phyloP scores from a whole-genome alignment of 2,329 filamentous ascomycete genomes.

The Penicillium aurantiogriseum region DNA sequence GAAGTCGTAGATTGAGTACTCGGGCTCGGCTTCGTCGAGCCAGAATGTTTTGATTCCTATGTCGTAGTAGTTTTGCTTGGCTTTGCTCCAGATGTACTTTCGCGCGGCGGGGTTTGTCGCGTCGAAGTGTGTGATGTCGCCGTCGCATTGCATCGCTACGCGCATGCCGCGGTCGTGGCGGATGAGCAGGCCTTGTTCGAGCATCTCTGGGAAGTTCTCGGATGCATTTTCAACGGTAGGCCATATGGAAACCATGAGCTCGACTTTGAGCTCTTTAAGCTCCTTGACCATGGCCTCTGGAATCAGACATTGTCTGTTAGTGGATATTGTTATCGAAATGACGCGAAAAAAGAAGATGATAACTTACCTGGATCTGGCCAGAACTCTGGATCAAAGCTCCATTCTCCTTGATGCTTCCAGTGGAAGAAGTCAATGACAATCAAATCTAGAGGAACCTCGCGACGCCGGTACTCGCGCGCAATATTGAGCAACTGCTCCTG shows the following conservation, averaged over 20 bases:
- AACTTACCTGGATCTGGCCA: constrained; percentile 61
- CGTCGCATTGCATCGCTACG: constrained; percentile 59
- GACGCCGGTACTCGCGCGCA: constrained; percentile 58
- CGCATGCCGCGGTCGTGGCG: constrained; percentile 60
- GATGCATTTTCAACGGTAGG: constrained; percentile 61
- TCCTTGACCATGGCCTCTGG: constrained; percentile 62
- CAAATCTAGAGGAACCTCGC: constrained; percentile 59
- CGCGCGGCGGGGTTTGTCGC: constrained; percentile 61
- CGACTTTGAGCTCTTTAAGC: constrained; percentile 57
- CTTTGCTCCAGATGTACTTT: constrained; percentile 59
- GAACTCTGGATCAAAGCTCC: constrained; percentile 63
- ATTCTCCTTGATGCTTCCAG: constrained; percentile 66
- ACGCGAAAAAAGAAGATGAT: not conserved
- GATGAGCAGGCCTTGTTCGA: constrained; percentile 60
- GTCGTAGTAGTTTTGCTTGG: constrained; percentile 60
- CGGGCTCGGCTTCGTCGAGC: constrained; percentile 68
- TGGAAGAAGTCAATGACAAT: constrained; percentile 70
- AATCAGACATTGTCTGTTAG: not conserved
- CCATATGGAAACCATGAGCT: constrained; percentile 70
- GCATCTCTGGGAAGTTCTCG: constrained; percentile 62
- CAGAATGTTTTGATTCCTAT: constrained; percentile 65
- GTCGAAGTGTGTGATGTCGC: constrained; percentile 61
- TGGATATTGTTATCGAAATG: not conserved
- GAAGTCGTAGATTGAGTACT: constrained; percentile 65
- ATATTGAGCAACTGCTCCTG: constrained; percentile 63